Base-by-base conservation (phyloP, 768 basidiomycete species). In the Terana coerulea region DNA sequence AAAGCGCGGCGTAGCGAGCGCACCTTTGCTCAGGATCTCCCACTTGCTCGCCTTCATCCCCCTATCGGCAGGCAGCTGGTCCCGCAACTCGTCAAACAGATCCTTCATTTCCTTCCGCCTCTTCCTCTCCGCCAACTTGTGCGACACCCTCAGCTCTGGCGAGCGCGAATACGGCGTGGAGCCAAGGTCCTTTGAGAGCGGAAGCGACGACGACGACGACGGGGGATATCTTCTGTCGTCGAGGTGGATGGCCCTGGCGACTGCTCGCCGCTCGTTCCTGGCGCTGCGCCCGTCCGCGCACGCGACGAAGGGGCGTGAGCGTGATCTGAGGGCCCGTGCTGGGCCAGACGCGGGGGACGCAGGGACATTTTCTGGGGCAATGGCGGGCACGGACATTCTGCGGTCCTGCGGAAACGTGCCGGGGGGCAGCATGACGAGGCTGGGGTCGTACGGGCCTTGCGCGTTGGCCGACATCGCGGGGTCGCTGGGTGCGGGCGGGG, bases 91-190 rank as follows among this genome's bases (percentile, higher is more conserved):
- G 60, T 99, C 97, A 64, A 98, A 98, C 37, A 99, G 68, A 53
- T 98, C 95, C 66, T 97, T 97, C 97, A 99, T 99, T 72, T 99
- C 97, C 70, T 95, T 98, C 69, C 97, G 78, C 60, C 97, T 73
- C 69, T 98, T 98, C 55, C 97, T 76, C 71, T 99, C 97, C 2
- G 97, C 97, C 26, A 99, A 80, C 64, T 99, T 99, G 71, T 99
- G 97, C 2, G 91, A 93, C 28, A 98, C 84, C 47, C 95, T 81
- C 36, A 99, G 75, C 67, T 98, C 97, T 7, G 95, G 95, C 0
- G 90, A 93, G 52, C 95, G 87, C 48, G 94, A 94, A 69, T 98
- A 99, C 4, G 95, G 95, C 11, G 91, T 91, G 30, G 76, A 59
- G 51, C 79, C 64, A 66, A 72, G 56, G 39, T 80, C 83, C 65